Base-by-base conservation (phyloP, 108 stramenopile species). In the Cyclotella kingstonii region DNA sequence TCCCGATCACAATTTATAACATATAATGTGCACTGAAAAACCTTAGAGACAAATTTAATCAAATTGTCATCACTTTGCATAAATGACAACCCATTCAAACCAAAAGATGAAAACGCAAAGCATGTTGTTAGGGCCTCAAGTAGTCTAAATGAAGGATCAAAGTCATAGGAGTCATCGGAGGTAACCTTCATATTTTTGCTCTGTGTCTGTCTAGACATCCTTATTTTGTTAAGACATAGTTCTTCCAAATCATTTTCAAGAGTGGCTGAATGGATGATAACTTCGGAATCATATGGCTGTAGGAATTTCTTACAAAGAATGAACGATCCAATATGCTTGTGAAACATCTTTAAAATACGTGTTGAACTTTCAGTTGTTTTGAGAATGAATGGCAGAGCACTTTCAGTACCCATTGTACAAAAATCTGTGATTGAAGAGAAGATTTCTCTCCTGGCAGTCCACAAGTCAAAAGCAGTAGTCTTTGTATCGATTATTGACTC, bases 161-260 rank as follows among this genome's bases (percentile, higher is more conserved):
- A 42, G 18, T 48, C 46, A 26, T 42, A 7, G 14, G 26, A 2
- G 26, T 47, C 48, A 30, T 40, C 9, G 15, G 26, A 27, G 15
- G 28, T 35, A 41, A 10, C 17, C 17, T 61, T 58, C 30, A 11
- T 60, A 2, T 46, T 26, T 30, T 23, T 34, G 34, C 3, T 57
- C 27, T 21, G 21, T 18, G 41, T 23, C 43, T 41, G 45, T 28
- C 66, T n/a, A 15, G 58, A 41, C 4, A 39, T 27, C 45, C 9
- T 76, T 15, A 76, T 30, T 48, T 68, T 68, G 34, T 68, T 47
- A 21, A 68, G 30, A 30, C 66, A 76, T 21, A 76, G 39, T 5
- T 76, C 51, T 4, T 50, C 1, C 52, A 76, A 41, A 17, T 76
- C 66, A 36, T 58, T 25, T 49, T 43, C 36, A 35, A 63, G 46